Evolutionary conservation across 257 asterid species (phyloP), one percentile per base, ranked within the genome.

Genomic region (Perilla frutescens): DNA sequence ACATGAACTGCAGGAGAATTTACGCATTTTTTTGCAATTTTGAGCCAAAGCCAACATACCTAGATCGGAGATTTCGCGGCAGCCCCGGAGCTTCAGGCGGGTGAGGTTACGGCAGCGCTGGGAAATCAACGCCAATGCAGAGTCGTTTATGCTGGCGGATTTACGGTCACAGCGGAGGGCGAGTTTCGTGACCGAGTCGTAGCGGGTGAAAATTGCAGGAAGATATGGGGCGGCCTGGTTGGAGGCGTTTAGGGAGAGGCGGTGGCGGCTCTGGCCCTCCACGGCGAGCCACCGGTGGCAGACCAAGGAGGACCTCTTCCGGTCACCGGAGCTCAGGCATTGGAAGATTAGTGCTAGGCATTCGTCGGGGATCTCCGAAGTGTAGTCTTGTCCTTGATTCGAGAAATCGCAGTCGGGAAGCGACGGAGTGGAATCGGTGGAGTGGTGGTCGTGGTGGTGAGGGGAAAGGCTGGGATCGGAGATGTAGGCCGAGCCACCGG

Each of bases 191-290:
- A 91, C 85, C 6, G 95, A 87, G 48, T 88, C 91, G 59, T 86
- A 91, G 32, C 96, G 87, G n/a, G 82, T 29, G 82, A 91, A 86
- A 8, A 91, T 75, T 7, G 87, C 63, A 0, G 89, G 82, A 3
- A 87, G 75, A 32, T 76, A 80, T 0, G 51, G 57, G 32, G 76
- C 57, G 53, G 90, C 76, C 1, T 88, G 93, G 4, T 75, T 39
- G 40, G 81, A 57, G 15, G 91, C 91, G 74, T 79, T 84, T 3
- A 91, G 90, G 6, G 93, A 67, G 9, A 89, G 83, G 37, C 97
- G 93, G 61, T 87, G 85, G 37, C 89, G 97, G 78, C 86, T 87
- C 80, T 86, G 87, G 6, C 97, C 97, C n/a, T 91, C 97, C 8
- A 87, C 90, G 65, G 70, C 13, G 51, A 84, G 69, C 97, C 97